Conservation (phyloP, 768 basidiomycete genomes). For the Boletus patriciae region DNA sequence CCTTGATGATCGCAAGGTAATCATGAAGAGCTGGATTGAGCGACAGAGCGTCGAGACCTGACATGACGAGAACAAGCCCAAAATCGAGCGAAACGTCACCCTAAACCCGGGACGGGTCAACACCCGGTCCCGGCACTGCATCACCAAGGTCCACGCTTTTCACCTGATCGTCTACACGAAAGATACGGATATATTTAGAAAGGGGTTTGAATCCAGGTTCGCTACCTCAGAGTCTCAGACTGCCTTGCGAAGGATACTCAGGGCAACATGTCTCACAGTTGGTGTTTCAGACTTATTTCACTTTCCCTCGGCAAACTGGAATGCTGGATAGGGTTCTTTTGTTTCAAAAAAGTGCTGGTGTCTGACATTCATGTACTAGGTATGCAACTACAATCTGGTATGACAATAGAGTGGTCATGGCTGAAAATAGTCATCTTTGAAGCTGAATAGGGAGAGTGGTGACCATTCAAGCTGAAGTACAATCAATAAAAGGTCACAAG, state of each 20-base stretch:
- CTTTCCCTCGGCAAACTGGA: neutral
- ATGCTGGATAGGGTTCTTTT: neutral
- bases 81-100: neutral
- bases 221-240: too few relatives aligned
- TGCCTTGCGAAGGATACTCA: too few relatives aligned
- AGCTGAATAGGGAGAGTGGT: slow-evolving; percentile 47
- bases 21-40: slow-evolving; percentile 81
- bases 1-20: slow-evolving; percentile 90
- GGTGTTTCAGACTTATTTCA: neutral
- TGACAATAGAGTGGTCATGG: neutral
- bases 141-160: too few relatives aligned
- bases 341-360: neutral
- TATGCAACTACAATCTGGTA: neutral
- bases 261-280: neutral
- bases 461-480: slow-evolving; percentile 57
- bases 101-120: neutral
- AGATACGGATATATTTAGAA: too few relatives aligned
- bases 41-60: slow-evolving; percentile 26
- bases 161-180: too few relatives aligned
- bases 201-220: too few relatives aligned
- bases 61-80: slow-evolving; percentile 19
- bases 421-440: slow-evolving; percentile 57
- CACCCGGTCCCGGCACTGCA: neutral
- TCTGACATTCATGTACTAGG: neutral
- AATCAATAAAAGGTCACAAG: neutral